Evolutionary conservation across 495 filamentous ascomycete species (phyloP).

Genomic region (Penicillium herquei): DNA sequence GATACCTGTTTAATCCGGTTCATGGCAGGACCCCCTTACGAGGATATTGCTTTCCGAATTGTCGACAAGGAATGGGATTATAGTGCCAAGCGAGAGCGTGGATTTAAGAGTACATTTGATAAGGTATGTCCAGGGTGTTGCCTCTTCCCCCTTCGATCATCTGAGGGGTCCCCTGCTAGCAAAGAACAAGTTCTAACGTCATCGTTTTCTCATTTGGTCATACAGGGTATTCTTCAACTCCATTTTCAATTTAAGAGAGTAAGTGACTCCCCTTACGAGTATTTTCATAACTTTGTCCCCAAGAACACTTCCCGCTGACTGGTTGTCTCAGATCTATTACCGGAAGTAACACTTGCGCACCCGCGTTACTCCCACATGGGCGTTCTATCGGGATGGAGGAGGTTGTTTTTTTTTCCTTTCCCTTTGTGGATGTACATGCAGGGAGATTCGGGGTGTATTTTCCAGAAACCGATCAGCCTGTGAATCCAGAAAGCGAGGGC

Average conservation of each 20-base stretch:
- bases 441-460: slow-evolving; percentile 22
- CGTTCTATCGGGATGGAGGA: slow-evolving; percentile 14
- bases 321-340: slow-evolving; percentile 38
- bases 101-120: slow-evolving; percentile 95
- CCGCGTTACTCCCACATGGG: not conserved
- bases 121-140: slow-evolving; percentile 63
- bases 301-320: slow-evolving; percentile 11
- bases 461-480: slow-evolving; percentile 13
- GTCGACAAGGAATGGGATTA: slow-evolving; percentile 99
- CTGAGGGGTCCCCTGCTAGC: not conserved
- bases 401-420: not conserved
- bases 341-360: slow-evolving; percentile 28
- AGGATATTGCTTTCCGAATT: slow-evolving; percentile 95
- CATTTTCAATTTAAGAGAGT: slow-evolving; percentile 98
- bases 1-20: slow-evolving; percentile 97
- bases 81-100: slow-evolving; percentile 89
- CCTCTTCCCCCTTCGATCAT: not conserved
- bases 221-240: slow-evolving; percentile 88
- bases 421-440: slow-evolving; percentile 12
- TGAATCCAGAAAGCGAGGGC: slow-evolving; percentile 5
- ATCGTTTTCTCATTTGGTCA: not conserved
- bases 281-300: not conserved
- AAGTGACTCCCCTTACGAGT: slow-evolving; percentile 12
- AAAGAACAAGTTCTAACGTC: slow-evolving; percentile 1
- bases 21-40: slow-evolving; percentile 92